Evolutionary conservation across 495 filamentous ascomycete species (phyloP).

Genomic region (Neurospora sp.): DNA sequence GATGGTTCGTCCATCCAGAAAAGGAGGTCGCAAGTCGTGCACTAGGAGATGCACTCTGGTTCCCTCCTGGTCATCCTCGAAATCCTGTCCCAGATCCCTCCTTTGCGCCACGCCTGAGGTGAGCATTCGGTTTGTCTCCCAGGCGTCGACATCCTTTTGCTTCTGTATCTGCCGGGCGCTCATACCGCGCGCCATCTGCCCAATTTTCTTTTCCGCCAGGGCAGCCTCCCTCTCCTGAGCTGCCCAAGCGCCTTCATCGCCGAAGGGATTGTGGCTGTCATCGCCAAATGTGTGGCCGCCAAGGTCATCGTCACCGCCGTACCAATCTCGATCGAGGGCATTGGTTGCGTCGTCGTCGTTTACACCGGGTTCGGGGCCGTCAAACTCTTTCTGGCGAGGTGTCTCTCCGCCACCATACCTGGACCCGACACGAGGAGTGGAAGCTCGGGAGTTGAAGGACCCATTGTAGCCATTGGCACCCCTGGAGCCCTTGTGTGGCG

Average conservation of each 20-base stretch:
- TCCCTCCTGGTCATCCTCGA: slow-evolving; percentile 83
- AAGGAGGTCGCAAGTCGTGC: slow-evolving; percentile 90
- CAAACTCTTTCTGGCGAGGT: slow-evolving; percentile 43
- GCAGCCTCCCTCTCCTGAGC: slow-evolving; percentile 59
- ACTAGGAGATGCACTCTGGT: slow-evolving; percentile 86
- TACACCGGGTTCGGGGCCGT: slow-evolving; percentile 41
- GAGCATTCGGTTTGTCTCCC: slow-evolving; percentile 98
- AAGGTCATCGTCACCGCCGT: slow-evolving; percentile 63
- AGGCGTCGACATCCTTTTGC: slow-evolving; percentile 91
- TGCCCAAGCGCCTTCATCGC: slow-evolving; percentile 52
- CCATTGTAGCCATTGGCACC: slow-evolving; percentile 21
- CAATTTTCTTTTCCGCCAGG: slow-evolving; percentile 63
- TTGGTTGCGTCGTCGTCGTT: slow-evolving; percentile 37
- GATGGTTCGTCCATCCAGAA: slow-evolving; percentile 86
- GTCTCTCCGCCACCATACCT: slow-evolving; percentile 30
- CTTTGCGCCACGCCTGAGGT: slow-evolving; percentile 91
- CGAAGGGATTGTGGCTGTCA: slow-evolving; percentile 49
- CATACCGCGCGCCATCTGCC: slow-evolving; percentile 43
- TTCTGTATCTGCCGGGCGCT: slow-evolving; percentile 68
- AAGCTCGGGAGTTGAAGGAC: slow-evolving; percentile 29
- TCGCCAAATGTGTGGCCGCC: slow-evolving; percentile 66
- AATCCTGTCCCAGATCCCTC: slow-evolving; percentile 67
- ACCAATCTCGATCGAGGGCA: slow-evolving; percentile 85
- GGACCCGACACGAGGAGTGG: slow-evolving; percentile 40
- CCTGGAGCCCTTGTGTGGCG: slow-evolving; percentile 4